Percentiles rank a stretch among this genome's conserved stretches.
phyloP scores from a whole-genome alignment of 2,329 filamentous ascomycete species.

The Hypoxylon sp. region DNA sequence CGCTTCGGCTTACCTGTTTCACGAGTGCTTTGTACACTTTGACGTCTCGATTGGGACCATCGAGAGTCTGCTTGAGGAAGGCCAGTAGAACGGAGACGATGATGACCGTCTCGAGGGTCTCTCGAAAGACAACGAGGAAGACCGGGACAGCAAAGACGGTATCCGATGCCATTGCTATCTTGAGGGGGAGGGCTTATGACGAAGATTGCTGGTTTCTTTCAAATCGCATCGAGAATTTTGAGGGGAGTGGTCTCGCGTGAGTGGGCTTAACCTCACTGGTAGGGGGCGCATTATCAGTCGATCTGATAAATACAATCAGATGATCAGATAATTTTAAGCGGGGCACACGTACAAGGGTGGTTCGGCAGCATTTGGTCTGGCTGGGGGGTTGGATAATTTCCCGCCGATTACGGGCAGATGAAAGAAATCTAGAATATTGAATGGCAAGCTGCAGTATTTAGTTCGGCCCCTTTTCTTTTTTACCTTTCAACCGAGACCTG shows the following conservation, averaged over 20 bases:
- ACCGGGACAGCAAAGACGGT: constrained; percentile 57
- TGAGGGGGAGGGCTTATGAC: constrained; percentile 1
- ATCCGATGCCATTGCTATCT: constrained; percentile 43
- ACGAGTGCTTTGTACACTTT: constrained; percentile 74
- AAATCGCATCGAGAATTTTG: constrained; percentile 6
- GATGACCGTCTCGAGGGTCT: constrained; percentile 84
- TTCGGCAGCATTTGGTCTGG: constrained; percentile 19
- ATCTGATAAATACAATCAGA: constrained; percentile 45
- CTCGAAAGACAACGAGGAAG: constrained; percentile 92
- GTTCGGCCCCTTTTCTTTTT: constrained; percentile 15
- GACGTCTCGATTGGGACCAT: constrained; percentile 70
- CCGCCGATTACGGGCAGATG: constrained; percentile 34
- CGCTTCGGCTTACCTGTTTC: constrained; percentile 64
- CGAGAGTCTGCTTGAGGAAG: constrained; percentile 84
- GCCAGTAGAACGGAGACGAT: constrained; percentile 88
- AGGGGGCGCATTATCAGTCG: constrained; percentile 38
- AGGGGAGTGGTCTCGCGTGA: constrained; percentile 3
- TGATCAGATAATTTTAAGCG: constrained; percentile 34
- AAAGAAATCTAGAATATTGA: constrained; percentile 14
- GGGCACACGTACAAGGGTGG: constrained; percentile 14
- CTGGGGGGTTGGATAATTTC: background rate
- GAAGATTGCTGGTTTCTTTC: constrained; percentile 3
- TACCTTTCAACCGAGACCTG: constrained; percentile 12
- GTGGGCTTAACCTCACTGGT: background rate
- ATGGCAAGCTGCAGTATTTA: constrained; percentile 22